Conservation (phyloP, 345 rosid species). For the Salix viminalis region DNA sequence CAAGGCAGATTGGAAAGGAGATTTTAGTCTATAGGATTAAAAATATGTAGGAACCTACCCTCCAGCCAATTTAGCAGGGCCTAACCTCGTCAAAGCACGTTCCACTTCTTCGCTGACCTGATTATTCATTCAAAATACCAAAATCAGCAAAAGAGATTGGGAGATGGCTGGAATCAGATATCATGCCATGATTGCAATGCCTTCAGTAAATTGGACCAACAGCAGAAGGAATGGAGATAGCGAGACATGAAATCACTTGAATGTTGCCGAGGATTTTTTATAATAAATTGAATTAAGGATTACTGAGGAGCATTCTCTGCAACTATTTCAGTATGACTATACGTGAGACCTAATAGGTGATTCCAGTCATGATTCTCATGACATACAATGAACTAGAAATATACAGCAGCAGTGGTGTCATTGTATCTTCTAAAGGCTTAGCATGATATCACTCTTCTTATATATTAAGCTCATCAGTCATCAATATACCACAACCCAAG, state of each 20-base stretch:
- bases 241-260: not conserved
- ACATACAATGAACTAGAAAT: not conserved
- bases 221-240: not conserved
- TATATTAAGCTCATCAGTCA: not conserved
- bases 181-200: not conserved
- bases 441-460: not conserved
- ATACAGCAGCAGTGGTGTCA: not conserved
- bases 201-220: not conserved
- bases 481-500: not conserved
- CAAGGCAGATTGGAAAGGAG: not conserved
- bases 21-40: not conserved
- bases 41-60: constrained; percentile 37
- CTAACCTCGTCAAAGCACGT: constrained; percentile 73
- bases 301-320: not conserved
- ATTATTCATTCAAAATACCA: constrained; percentile 7
- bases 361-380: not conserved
- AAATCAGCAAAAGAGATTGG: not conserved
- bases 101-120: constrained; percentile 97
- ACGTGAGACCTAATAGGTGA: not conserved
- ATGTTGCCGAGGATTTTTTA: not conserved
- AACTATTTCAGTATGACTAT: not conserved
- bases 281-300: not conserved
- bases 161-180: not conserved
- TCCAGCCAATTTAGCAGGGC: constrained; percentile 43
- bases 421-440: not conserved